A percentile compares a stretch with the other conserved stretches of the same genome.
Conservation (phyloP, 192 early-diverging fungal species). For the Backusella mclennaniae region DNA sequence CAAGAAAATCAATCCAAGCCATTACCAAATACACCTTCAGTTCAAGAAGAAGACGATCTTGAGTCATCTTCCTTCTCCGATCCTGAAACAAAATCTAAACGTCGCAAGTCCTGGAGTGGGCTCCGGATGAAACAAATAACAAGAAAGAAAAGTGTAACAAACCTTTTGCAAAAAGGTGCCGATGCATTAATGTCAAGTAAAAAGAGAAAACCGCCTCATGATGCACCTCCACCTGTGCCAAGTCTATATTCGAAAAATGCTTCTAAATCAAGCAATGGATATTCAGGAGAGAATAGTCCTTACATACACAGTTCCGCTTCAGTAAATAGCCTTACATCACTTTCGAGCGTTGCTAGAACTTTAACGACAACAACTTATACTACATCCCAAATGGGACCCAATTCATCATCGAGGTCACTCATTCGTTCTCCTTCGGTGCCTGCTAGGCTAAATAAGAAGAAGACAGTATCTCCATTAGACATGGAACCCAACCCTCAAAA, state of each 20-base stretch:
- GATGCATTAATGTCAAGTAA: background rate
- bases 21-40: background rate
- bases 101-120: constrained; percentile 16
- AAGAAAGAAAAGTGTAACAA: constrained; percentile 11
- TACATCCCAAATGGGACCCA: background rate
- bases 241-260: background rate
- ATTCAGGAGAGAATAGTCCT: background rate
- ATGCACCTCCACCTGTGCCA: background rate
- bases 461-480: constrained; percentile 9
- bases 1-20: constrained; percentile 3
- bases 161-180: constrained; percentile 21
- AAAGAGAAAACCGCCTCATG: background rate
- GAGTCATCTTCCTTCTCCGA: background rate
- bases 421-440: constrained; percentile 18
- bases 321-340: constrained; percentile 31
- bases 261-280: background rate
- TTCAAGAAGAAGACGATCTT: constrained; percentile 3
- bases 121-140: constrained; percentile 8
- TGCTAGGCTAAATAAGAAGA: background rate
- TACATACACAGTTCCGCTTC: constrained; percentile 28
- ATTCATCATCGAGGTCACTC: constrained; percentile 3
- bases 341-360: constrained; percentile 29
- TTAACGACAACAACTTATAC: constrained; percentile 19
- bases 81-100: constrained; percentile 8
- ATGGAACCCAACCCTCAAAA: constrained; percentile 42